Evolutionary conservation across 2,329 filamentous ascomycete genomes (phyloP).

Genomic region (Sclerotinia nivalis): DNA sequence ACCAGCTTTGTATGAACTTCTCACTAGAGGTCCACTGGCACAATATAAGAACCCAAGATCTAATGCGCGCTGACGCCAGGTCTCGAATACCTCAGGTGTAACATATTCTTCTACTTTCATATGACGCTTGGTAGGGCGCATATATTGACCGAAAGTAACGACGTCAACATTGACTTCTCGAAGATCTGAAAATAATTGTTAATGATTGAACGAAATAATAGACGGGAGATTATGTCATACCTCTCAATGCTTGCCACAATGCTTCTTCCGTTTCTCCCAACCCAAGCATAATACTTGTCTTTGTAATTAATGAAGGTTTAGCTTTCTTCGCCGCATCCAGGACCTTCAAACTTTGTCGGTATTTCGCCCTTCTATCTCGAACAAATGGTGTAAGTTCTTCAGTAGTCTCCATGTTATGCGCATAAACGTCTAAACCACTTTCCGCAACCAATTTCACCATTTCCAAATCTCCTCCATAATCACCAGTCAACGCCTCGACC

Average conservation of each 20-base stretch:
- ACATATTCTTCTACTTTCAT: slow-evolving; percentile 97
- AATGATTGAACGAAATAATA: slow-evolving; percentile 7
- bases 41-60: slow-evolving; percentile 98
- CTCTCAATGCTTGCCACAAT: slow-evolving; percentile 73
- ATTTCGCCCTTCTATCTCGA: slow-evolving; percentile 84
- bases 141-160: slow-evolving; percentile 99
- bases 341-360: slow-evolving; percentile 80
- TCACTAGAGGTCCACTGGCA: slow-evolving; percentile 86
- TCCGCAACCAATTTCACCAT: slow-evolving; percentile 83
- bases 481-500: slow-evolving; percentile 83
- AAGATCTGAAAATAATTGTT: slow-evolving; percentile 57
- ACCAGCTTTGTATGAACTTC: slow-evolving; percentile 96
- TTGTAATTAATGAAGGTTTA: slow-evolving; percentile 80
- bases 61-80: slow-evolving; percentile 85
- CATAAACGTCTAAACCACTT: slow-evolving; percentile 92
- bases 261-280: slow-evolving; percentile 90
- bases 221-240: slow-evolving; percentile 45
- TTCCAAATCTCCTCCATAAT: slow-evolving; percentile 81
- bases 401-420: slow-evolving; percentile 95
- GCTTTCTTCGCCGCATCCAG: slow-evolving; percentile 79
- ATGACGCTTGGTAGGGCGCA: slow-evolving; percentile 97
- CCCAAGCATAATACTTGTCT: slow-evolving; percentile 96
- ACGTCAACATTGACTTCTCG: slow-evolving; percentile 83
- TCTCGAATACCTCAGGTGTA: slow-evolving; percentile 85
- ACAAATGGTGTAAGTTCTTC: slow-evolving; percentile 89